A percentile compares a stretch with the other conserved stretches of the same genome.
Conservation (phyloP, 768 basidiomycete genomes). For the Amanita pallidorosea region DNA sequence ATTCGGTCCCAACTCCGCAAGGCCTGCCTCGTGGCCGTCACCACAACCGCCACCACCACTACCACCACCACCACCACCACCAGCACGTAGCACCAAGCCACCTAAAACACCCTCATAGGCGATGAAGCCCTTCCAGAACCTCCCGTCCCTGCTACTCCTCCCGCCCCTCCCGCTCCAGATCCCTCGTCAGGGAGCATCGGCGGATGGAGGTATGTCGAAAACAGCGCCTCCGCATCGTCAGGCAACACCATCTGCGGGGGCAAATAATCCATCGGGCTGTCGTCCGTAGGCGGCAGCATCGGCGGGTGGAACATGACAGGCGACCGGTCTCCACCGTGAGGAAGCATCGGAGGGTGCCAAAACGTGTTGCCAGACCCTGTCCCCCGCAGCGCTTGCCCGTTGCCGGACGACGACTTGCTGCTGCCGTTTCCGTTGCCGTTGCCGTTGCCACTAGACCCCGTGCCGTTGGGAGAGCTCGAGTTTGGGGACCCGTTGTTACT, state of each 20-base stretch:
- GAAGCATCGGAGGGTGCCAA: slow-evolving; percentile 74
- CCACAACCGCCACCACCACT: not conserved
- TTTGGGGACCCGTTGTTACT: no score
- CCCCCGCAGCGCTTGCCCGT: no score
- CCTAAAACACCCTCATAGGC: slow-evolving; percentile 4
- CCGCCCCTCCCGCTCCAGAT: not conserved
- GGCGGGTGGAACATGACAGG: slow-evolving; percentile 57
- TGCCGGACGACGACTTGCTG: no score
- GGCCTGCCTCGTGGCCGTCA: not conserved
- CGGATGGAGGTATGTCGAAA: slow-evolving; percentile 35
- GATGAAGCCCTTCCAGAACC: not conserved
- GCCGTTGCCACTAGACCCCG: no score
- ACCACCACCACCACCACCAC: no score
- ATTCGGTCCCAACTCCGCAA: not conserved
- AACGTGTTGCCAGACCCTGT: slow-evolving; percentile 32
- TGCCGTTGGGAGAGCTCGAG: no score
- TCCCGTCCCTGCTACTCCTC: not conserved
- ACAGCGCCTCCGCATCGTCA: slow-evolving; percentile 47
- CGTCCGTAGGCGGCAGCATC: slow-evolving; percentile 48
- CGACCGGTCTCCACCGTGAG: slow-evolving; percentile 36
- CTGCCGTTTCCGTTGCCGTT: no score
- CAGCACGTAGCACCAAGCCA: not conserved
- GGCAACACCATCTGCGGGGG: slow-evolving; percentile 52
- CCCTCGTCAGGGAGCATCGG: slow-evolving; percentile 31
- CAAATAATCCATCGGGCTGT: slow-evolving; percentile 64